Evolutionary conservation across 129 eudicot genomes (phyloP).

Genomic region (Artemisia argyi): DNA sequence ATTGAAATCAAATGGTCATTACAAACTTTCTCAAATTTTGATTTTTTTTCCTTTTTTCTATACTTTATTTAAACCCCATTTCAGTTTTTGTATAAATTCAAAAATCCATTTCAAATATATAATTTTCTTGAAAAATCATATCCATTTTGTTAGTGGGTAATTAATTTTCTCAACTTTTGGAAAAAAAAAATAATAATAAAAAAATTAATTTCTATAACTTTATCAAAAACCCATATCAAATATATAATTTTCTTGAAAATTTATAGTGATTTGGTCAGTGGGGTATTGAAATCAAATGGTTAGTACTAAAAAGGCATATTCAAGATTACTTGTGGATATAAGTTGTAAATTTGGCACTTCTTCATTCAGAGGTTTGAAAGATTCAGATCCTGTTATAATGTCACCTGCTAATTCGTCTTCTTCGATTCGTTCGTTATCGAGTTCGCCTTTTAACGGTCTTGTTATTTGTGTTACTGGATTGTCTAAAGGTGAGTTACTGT

Average conservation of each 20-base stretch:
- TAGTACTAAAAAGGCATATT: slow-evolving; percentile 48
- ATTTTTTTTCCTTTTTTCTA: neutral
- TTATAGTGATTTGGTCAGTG: neutral
- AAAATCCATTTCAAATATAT: slow-evolving; percentile 17
- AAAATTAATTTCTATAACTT: too few relatives aligned
- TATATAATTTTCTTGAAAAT: slow-evolving; percentile 9
- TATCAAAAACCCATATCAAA: slow-evolving; percentile 15
- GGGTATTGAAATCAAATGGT: slow-evolving; percentile 35
- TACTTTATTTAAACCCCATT: neutral
- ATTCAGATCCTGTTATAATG: slow-evolving; percentile 37
- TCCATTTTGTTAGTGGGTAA: neutral
- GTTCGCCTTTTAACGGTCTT: slow-evolving; percentile 71
- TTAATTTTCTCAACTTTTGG: neutral
- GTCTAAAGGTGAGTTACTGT: slow-evolving; percentile 60
- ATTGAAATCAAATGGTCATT: neutral
- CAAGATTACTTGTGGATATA: slow-evolving; percentile 59
- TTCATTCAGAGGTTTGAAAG: slow-evolving; percentile 44
- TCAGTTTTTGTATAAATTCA: slow-evolving; percentile 5
- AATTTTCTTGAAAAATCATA: slow-evolving; percentile 3
- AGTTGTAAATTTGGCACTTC: slow-evolving; percentile 46
- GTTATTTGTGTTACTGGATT: slow-evolving; percentile 90
- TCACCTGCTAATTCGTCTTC: slow-evolving; percentile 47
- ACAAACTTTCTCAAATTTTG: neutral
- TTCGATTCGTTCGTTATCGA: slow-evolving; percentile 21
- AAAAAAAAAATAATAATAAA: too few relatives aligned